Conservation (phyloP, 768 basidiomycete genomes). For the Tricholoma terreum region DNA sequence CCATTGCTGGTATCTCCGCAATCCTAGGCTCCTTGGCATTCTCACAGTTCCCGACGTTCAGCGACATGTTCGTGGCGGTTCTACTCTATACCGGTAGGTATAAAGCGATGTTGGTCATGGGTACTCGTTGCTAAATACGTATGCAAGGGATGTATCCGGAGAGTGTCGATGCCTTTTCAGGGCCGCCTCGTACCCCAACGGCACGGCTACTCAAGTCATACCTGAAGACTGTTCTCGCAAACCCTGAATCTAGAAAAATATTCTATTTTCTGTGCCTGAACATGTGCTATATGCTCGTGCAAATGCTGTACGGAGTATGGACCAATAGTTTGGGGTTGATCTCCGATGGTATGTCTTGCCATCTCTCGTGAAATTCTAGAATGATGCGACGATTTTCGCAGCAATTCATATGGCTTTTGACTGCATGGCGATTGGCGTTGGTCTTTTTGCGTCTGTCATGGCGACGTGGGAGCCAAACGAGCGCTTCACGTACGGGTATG, state of each 20-base stretch:
- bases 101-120: neutral
- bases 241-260: slow-evolving; percentile 90
- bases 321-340: slow-evolving; percentile 96
- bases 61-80: slow-evolving; percentile 54
- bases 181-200: slow-evolving; percentile 48
- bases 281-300: slow-evolving; percentile 93
- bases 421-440: slow-evolving; percentile 95
- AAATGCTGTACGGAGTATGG: slow-evolving; percentile 97
- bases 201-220: slow-evolving; percentile 62
- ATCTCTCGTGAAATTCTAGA: neutral
- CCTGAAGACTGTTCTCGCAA: slow-evolving; percentile 86
- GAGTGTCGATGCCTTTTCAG: slow-evolving; percentile 39
- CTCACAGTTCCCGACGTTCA: slow-evolving; percentile 54
- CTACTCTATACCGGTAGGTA: slow-evolving; percentile 62
- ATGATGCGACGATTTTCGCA: slow-evolving; percentile 26
- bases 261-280: slow-evolving; percentile 97
- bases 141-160: slow-evolving; percentile 51
- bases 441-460: slow-evolving; percentile 95
- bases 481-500: slow-evolving; percentile 91
- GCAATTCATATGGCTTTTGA: slow-evolving; percentile 99
- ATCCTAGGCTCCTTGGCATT: slow-evolving; percentile 63
- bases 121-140: slow-evolving; percentile 16
- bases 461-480: slow-evolving; percentile 96
- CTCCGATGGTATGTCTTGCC: slow-evolving; percentile 70
- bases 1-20: slow-evolving; percentile 43